Percentiles rank a stretch among this genome's conserved stretches.
phyloP scores from a whole-genome alignment of 441 rosid species.

The Geranium incanum region DNA sequence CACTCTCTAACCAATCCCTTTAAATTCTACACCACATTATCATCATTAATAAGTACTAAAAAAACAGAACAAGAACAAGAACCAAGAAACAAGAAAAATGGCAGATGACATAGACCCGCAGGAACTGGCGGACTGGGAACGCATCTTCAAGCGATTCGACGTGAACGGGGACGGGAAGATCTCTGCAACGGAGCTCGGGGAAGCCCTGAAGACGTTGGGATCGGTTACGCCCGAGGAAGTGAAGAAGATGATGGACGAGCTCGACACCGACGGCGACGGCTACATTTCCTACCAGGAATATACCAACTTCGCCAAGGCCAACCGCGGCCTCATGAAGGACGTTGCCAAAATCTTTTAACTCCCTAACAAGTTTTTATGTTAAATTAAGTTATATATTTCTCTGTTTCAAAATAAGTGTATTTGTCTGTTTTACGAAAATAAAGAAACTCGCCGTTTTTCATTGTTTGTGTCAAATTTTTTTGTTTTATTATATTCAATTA shows the following conservation, averaged over 20 bases:
- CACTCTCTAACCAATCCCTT: too few species aligned
- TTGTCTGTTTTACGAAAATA: too few species aligned
- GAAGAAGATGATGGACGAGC: slow-evolving; percentile 80
- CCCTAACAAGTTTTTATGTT: too few species aligned
- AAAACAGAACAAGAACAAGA: background rate
- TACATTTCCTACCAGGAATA: slow-evolving; percentile 61
- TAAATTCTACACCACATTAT: too few species aligned
- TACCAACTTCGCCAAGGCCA: slow-evolving; percentile 52
- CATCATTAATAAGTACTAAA: background rate
- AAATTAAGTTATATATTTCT: too few species aligned
- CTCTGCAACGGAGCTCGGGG: slow-evolving; percentile 65
- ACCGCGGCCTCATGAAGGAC: slow-evolving; percentile 69
- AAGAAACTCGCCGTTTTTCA: too few species aligned
- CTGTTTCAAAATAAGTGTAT: too few species aligned
- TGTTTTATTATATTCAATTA: too few species aligned
- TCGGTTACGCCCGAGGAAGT: slow-evolving; percentile 50
- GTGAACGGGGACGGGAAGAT: slow-evolving; percentile 67
- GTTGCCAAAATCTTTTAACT: slow-evolving; percentile 61
- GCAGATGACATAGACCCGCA: background rate
- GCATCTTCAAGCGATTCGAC: slow-evolving; percentile 71
- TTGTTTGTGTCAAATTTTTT: too few species aligned
- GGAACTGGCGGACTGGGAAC: slow-evolving; percentile 41
- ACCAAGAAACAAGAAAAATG: background rate
- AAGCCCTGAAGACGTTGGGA: slow-evolving; percentile 53
- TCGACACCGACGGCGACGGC: slow-evolving; percentile 80